Evolutionary conservation across 352 stramenopile genomes (phyloP).

Genomic region (Phytophthora citrophthora): DNA sequence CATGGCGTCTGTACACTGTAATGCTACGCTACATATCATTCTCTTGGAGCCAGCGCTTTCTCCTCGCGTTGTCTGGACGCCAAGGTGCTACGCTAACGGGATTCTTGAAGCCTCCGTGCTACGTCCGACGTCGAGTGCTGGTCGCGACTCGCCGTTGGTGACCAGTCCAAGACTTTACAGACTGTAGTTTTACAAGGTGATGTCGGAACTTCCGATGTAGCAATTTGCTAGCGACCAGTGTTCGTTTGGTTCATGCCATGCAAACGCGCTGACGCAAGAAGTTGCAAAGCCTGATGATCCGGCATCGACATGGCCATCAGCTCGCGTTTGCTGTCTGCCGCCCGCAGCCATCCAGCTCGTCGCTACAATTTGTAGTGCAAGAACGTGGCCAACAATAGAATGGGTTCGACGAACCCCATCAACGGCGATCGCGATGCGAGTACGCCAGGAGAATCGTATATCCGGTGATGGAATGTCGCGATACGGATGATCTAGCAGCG

Average conservation of each 20-base stretch:
- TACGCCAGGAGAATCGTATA: constrained; percentile 18
- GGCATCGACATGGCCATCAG: not conserved
- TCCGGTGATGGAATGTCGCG: constrained; percentile 1
- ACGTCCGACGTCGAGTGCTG: constrained; percentile 4
- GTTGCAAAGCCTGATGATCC: constrained; percentile 5
- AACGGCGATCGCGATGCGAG: constrained; percentile 8
- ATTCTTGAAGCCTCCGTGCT: constrained; percentile 10
- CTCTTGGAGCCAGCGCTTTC: constrained; percentile 9
- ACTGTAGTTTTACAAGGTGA: not conserved
- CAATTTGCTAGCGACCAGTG: too few species aligned
- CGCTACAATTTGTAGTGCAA: not conserved
- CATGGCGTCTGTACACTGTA: not conserved
- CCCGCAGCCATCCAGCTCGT: constrained; percentile 3
- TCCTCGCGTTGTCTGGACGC: constrained; percentile 10
- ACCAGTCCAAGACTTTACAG: not conserved
- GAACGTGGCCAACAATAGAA: constrained; percentile 11
- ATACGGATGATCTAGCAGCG: constrained; percentile 9
- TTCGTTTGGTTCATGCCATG: too few species aligned
- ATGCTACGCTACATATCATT: constrained; percentile 5
- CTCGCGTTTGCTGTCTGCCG: not conserved
- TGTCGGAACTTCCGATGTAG: too few species aligned
- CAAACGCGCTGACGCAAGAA: constrained; percentile 3
- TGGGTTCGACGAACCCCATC: constrained; percentile 18
- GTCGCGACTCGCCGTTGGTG: not conserved
- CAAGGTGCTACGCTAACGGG: constrained; percentile 13